A percentile compares a stretch with the other conserved stretches of the same genome.
Conservation (phyloP, 352 stramenopile genomes). For the Thalassiosira livingstoniorum region DNA sequence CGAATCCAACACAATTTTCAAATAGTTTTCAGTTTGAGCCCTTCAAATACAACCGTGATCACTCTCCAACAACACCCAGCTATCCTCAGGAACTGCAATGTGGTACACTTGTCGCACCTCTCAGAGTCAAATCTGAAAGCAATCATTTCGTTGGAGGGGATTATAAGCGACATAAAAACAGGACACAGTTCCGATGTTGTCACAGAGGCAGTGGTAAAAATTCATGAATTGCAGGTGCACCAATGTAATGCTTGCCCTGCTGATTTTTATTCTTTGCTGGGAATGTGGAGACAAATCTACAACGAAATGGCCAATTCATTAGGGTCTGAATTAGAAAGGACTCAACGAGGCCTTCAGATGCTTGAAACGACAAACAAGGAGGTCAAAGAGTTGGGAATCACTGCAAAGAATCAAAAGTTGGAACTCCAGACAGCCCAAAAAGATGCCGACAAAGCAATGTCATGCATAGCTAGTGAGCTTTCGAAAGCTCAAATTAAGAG, state of each 20-base stretch:
- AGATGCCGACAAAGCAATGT: conserved; percentile 93
- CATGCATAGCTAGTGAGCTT: conserved; percentile 94
- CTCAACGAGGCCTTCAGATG: conserved; percentile 49
- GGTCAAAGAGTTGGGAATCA: conserved; percentile 81
- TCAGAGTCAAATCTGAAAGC: background rate
- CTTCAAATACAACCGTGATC: conserved; percentile 41
- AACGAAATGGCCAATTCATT: conserved; percentile 88
- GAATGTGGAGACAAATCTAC: conserved; percentile 87
- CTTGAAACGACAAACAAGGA: background rate
- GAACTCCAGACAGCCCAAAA: conserved; percentile 90
- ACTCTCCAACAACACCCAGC: background rate
- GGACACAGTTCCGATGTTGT: background rate
- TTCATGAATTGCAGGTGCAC: background rate
- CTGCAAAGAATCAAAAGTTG: conserved; percentile 90
- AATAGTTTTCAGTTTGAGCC: conserved; percentile 86
- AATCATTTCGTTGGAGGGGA: background rate
- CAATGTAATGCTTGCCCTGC: conserved; percentile 87
- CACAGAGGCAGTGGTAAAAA: background rate
- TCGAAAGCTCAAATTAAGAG: conserved; percentile 89
- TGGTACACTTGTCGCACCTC: background rate
- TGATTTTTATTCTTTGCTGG: conserved; percentile 89
- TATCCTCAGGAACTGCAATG: background rate
- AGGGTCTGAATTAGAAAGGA: conserved; percentile 88
- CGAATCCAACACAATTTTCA: conserved; percentile 91
- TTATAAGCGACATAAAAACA: background rate